These are phyloP conservation scores for Colletotrichum magnum DNA, from an alignment of 2,329 filamentous ascomycete species.

Conservation along the genomic window DNA sequence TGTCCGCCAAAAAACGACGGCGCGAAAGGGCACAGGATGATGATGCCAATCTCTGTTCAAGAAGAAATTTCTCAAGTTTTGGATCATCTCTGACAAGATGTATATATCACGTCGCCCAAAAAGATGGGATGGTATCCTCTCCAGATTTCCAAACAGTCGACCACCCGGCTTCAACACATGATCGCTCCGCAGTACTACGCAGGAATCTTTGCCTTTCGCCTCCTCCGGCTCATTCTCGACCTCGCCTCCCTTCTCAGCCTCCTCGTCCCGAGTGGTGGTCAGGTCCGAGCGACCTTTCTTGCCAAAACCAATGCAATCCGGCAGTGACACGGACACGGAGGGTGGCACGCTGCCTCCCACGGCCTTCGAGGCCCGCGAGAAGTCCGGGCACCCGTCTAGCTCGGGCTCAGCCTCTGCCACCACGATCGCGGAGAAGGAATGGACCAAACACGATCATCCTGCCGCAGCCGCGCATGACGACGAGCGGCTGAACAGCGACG, in stretches of 20 bases:
- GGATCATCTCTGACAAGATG: neutral
- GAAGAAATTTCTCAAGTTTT: neutral
- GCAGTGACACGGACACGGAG: conserved; percentile 19
- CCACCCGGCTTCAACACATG: neutral
- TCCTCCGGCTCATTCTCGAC: neutral
- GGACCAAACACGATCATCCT: conserved; percentile 12
- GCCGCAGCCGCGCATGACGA: neutral
- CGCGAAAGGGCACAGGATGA: neutral
- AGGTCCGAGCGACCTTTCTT: conserved; percentile 1
- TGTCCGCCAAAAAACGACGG: conserved; percentile 1
- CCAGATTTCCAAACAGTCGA: neutral
- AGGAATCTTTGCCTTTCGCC: neutral
- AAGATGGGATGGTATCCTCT: conserved; percentile 1
- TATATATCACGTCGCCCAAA: neutral
- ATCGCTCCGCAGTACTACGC: conserved; percentile 17
- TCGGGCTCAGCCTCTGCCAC: neutral
- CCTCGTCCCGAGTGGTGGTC: neutral
- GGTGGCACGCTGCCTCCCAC: neutral
- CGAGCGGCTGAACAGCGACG: conserved; percentile 35
- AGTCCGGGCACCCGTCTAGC: neutral
- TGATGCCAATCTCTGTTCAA: neutral
- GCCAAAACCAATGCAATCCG: neutral
- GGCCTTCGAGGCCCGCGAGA: neutral
- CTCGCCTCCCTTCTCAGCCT: neutral
- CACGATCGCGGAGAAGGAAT: neutral